phyloP scores from a whole-genome alignment of 495 filamentous ascomycete genomes.

The Clohesyomyces aquaticus region DNA sequence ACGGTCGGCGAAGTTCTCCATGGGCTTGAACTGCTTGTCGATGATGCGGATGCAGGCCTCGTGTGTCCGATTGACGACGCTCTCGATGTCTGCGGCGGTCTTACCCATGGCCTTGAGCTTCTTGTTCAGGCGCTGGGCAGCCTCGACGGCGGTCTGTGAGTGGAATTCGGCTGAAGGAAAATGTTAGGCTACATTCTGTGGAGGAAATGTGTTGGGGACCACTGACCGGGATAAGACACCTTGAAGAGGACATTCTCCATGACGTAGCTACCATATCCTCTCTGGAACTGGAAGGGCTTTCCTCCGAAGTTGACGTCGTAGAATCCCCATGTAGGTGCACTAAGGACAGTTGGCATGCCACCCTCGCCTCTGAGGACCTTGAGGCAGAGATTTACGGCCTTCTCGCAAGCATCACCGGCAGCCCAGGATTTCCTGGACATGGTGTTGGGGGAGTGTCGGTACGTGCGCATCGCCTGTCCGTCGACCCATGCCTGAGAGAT shows the following conservation, averaged over 20 bases:
- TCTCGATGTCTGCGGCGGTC: constrained; percentile 91
- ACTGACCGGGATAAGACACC: constrained; percentile 90
- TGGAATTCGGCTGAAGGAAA: constrained; percentile 82
- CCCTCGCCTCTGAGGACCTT: constrained; percentile 92
- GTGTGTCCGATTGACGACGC: constrained; percentile 90
- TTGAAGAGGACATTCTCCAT: constrained; percentile 99
- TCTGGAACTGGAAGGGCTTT: constrained; percentile 88
- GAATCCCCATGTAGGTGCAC: constrained; percentile 95
- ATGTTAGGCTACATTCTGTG: constrained; percentile 7
- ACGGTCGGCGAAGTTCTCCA: constrained; percentile 99
- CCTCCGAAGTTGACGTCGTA: constrained; percentile 98
- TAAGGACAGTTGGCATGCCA: constrained; percentile 88
- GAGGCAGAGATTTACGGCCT: constrained; percentile 89
- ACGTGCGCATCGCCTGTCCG: constrained; percentile 92
- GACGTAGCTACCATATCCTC: constrained; percentile 94
- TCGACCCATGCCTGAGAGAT: constrained; percentile 98
- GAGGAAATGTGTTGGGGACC: neutral
- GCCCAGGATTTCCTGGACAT: constrained; percentile 99
- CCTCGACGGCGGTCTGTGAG: constrained; percentile 97
- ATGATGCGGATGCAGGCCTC: constrained; percentile 98
- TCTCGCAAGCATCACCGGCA: constrained; percentile 95
- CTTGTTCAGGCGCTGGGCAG: constrained; percentile 81
- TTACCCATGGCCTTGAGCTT: constrained; percentile 84
- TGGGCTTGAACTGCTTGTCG: constrained; percentile 99
- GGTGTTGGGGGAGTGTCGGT: constrained; percentile 96